These are phyloP conservation scores for Tetrapyrgos nigripes DNA, from an alignment of 1,284 basidiomycete species.

Conservation along the genomic window DNA sequence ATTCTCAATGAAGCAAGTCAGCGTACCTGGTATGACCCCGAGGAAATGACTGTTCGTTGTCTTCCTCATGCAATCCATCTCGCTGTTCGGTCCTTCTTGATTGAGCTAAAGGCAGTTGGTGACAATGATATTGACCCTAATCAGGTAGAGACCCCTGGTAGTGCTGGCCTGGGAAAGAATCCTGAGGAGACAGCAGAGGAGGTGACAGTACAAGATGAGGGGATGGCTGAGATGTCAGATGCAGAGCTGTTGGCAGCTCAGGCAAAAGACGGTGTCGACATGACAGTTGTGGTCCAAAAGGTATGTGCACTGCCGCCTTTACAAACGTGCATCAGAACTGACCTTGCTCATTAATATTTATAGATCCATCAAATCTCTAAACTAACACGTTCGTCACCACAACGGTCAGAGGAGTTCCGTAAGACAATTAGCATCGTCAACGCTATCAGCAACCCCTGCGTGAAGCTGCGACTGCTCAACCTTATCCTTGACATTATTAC, in stretches of 20 bases:
- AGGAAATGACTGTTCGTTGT: too few species aligned
- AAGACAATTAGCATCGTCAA: neutral
- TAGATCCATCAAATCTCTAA: slow-evolving; percentile 5
- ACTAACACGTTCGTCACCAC: neutral
- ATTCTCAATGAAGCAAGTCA: too few species aligned
- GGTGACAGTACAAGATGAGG: neutral
- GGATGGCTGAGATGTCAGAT: neutral
- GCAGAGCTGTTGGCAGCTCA: neutral
- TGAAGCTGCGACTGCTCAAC: neutral
- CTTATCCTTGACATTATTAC: slow-evolving; percentile 5
- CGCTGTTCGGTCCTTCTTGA: too few species aligned
- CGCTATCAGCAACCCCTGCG: neutral
- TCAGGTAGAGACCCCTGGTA: neutral
- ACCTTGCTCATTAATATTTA: too few species aligned
- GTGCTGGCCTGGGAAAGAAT: too few species aligned
- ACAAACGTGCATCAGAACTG: neutral
- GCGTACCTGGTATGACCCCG: too few species aligned
- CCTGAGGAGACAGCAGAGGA: neutral
- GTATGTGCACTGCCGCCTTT: neutral
- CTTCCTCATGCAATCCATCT: too few species aligned
- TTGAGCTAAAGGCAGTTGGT: neutral
- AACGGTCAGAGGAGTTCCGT: slow-evolving; percentile 1
- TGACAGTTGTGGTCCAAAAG: neutral
- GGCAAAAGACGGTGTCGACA: neutral
- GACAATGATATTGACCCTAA: neutral